Evolutionary conservation across 768 basidiomycete species (phyloP), one percentile per base, ranked within the genome.

Genomic region (Austroboletus eburneus): DNA sequence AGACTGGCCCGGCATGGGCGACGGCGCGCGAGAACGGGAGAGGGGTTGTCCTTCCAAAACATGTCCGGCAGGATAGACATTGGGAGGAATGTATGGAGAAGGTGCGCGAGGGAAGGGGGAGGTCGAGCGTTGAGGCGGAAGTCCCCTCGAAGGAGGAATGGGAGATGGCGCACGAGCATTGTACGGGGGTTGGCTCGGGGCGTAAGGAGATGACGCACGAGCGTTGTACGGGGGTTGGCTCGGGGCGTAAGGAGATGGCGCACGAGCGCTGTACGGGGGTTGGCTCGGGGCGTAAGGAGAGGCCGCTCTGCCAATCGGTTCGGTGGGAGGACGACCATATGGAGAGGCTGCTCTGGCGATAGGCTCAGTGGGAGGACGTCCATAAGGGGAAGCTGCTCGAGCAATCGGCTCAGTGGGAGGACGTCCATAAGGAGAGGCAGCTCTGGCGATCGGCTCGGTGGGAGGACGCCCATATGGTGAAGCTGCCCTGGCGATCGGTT

Each of bases 41-140:
- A 78, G 66, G 22, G 77, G 71, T 39, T 75, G 75, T 2, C 82
- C 82, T 46, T 77, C 81, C 54, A 81, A 52, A 34, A 75, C 63
- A 63, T 81, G 82, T 2, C 79, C 78, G 4, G 71, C 64, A 39
- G 83, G 78, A 59, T 83, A 83, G n/a, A 75, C 66, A 4, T 65
- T 54, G 18, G 66, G 53, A 23, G 55, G 55, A 20, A 43, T 43
- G 46, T 59, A 66, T 14, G 62, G 65, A 32, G 65, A 65, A 25
- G 57, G 64, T 23, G 56, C 64, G 12, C 64, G 52, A 33, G 61
- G 57, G 48, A 62, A 68, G 37, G 64, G 58, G 17, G 64, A 67
- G 1, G 65, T 61, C 5, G 66, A 60, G 13, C 64, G 64, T 20
- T 42, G 52, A 20, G 48, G 40, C 5, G 34, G 35, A 16, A n/a